Conservation (phyloP, 1,139 yeast species). For the Suhomyces bokatorum region DNA sequence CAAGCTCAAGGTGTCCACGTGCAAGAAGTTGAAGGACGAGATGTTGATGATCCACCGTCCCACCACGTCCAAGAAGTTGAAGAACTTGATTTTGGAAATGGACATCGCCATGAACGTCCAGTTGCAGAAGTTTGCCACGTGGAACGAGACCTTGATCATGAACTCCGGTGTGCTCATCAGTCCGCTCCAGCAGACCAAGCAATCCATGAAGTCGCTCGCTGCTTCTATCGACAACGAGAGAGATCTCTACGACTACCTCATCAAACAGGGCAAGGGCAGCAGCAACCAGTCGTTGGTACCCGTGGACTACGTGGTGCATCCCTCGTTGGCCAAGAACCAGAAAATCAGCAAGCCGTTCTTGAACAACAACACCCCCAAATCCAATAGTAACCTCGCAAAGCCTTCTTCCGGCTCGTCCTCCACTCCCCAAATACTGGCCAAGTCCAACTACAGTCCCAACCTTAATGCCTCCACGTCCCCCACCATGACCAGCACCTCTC, state of each 20-base stretch:
- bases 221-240: conserved; percentile 77
- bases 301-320: conserved; percentile 77
- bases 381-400: neutral
- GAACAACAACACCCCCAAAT: conserved; percentile 20
- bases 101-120: conserved; percentile 89
- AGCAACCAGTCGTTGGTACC: conserved; percentile 47
- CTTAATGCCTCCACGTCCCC: conserved; percentile 1
- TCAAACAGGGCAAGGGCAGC: conserved; percentile 45
- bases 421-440: neutral
- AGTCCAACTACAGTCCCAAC: neutral
- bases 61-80: conserved; percentile 66
- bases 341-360: conserved; percentile 41
- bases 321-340: conserved; percentile 52
- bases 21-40: conserved; percentile 74
- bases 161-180: conserved; percentile 81
- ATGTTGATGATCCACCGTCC: conserved; percentile 77
- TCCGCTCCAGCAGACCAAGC: conserved; percentile 53
- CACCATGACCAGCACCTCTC: neutral
- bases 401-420: neutral
- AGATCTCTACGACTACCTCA: conserved; percentile 72
- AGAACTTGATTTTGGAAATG: conserved; percentile 76
- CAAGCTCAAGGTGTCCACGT: conserved; percentile 69
- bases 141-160: conserved; percentile 79
- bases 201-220: conserved; percentile 74
- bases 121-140: conserved; percentile 83